These are phyloP conservation scores for Apiotrichum laibachii DNA, from an alignment of 1,284 basidiomycete genomes.

Conservation along the genomic window DNA sequence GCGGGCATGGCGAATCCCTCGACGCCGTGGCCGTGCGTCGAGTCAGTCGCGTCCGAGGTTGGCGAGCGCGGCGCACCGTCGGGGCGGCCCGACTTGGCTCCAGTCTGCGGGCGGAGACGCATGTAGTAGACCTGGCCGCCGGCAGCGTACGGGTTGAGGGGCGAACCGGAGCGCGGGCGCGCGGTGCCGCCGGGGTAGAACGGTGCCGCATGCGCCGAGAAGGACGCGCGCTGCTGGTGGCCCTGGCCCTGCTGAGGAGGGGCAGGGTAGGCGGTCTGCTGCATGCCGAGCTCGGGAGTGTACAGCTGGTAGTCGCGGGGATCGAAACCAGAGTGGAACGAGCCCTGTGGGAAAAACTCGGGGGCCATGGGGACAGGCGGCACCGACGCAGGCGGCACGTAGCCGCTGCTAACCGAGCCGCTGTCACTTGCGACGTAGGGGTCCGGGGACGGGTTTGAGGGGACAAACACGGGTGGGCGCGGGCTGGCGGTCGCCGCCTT, in stretches of 20 bases:
- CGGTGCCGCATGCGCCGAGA: slow-evolving; percentile 22
- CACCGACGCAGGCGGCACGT: slow-evolving; percentile 10
- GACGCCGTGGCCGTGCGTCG: slow-evolving; percentile 2
- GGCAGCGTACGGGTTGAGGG: slow-evolving; percentile 28
- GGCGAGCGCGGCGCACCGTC: slow-evolving; percentile 13
- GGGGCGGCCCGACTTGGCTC: slow-evolving; percentile 13
- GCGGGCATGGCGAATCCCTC: slow-evolving; percentile 11
- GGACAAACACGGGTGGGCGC: slow-evolving; percentile 19
- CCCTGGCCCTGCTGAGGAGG: slow-evolving; percentile 12
- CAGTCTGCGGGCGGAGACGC: slow-evolving; percentile 25
- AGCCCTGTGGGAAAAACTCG: slow-evolving; percentile 65
- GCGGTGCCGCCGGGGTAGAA: neutral
- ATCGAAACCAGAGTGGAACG: slow-evolving; percentile 32
- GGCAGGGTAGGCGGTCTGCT: neutral
- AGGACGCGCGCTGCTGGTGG: slow-evolving; percentile 25
- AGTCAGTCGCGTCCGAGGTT: slow-evolving; percentile 13
- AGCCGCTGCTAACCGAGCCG: slow-evolving; percentile 31
- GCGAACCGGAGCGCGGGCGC: slow-evolving; percentile 24
- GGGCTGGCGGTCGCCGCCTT: slow-evolving; percentile 5
- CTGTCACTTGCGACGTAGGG: slow-evolving; percentile 30
- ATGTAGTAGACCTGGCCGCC: slow-evolving; percentile 27
- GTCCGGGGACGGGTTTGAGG: slow-evolving; percentile 18
- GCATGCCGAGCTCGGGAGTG: slow-evolving; percentile 17
- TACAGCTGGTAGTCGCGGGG: slow-evolving; percentile 17
- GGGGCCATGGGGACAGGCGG: slow-evolving; percentile 51